Base-by-base conservation (phyloP, 2,329 filamentous ascomycete species). In the Botryosphaeria agaves region DNA sequence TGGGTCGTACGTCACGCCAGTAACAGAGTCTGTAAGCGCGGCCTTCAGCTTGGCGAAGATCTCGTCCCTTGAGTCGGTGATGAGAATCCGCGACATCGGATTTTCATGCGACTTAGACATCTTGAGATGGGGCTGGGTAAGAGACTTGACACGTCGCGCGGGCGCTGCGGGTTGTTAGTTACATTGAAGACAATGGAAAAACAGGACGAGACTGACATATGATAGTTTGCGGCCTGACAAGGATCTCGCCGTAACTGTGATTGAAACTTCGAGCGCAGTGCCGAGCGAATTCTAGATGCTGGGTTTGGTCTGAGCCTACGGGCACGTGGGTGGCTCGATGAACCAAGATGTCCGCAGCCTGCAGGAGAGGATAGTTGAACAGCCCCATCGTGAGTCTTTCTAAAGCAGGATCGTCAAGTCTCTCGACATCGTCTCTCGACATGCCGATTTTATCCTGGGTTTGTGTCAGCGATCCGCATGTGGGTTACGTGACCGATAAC, bases 291-390 rank as follows among this genome's bases (percentile, higher is more conserved):
- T 98, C 89, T 14, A 98, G 69, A 54, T 98, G 89, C 45, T 98
- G 89, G 33, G 64, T 65, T 55, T 98, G 89, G 51, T 98, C 89
- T 41, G 91, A 80, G n/a, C 89, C 89, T 2, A 98, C 87, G 7
- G 89, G 89, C 15, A 98, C 87, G 55, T 94, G 82, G 1, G 87
- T 94, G 36, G 87, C 79, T 41, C 77, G 63, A 48, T 94, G 85
- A 5, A 95, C 69, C 21, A 95, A 66, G 28, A 98, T 80, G 53
- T 98, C 89, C 26, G 89, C 89, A 14, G 89, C 87, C 55, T 94
- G 85, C 1, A 98, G 69, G 21, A 98, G 84, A 2, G 89, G 89
- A 49, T 98, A 98, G 5, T 85, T 91, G 50, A 95, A 93, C 3
- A 98, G 64, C 11, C 89, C 87, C 4, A 94, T 69, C 51, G 89